phyloP scores from a whole-genome alignment of 1,284 basidiomycete species.

The Leccinum fallax region DNA sequence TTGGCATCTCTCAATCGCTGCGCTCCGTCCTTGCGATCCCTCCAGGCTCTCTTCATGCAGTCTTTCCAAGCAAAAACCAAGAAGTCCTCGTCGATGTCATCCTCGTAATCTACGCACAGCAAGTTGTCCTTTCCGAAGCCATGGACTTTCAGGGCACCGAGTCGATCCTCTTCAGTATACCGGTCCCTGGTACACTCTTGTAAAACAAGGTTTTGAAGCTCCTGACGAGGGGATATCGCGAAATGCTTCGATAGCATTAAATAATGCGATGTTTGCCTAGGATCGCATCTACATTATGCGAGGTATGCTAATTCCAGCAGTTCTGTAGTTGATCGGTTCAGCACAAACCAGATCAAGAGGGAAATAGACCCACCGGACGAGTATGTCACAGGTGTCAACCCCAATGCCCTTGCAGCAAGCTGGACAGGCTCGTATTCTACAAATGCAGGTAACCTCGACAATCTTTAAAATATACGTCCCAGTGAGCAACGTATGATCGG shows the following conservation, averaged over 20 bases:
- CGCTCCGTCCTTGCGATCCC: slow-evolving; percentile 47
- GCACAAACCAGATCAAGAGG: neutral
- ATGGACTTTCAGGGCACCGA: slow-evolving; percentile 48
- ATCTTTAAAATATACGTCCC: slow-evolving; percentile 50
- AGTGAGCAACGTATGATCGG: slow-evolving; percentile 7
- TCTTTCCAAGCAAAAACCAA: slow-evolving; percentile 69
- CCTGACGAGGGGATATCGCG: slow-evolving; percentile 43
- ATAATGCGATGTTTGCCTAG: slow-evolving; percentile 58
- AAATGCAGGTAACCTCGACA: slow-evolving; percentile 45
- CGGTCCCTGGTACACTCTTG: slow-evolving; percentile 64
- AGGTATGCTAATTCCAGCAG: slow-evolving; percentile 74
- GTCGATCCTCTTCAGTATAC: slow-evolving; percentile 59
- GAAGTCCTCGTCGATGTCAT: slow-evolving; percentile 69
- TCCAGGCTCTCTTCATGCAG: slow-evolving; percentile 63
- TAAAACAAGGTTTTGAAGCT: slow-evolving; percentile 57
- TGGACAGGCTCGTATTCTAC: slow-evolving; percentile 41
- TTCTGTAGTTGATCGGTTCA: slow-evolving; percentile 43
- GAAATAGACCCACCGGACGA: slow-evolving; percentile 51
- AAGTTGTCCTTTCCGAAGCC: slow-evolving; percentile 67
- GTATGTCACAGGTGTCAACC: slow-evolving; percentile 65
- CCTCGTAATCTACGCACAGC: slow-evolving; percentile 63
- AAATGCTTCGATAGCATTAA: slow-evolving; percentile 55
- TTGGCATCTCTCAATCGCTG: slow-evolving; percentile 53
- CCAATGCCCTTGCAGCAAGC: slow-evolving; percentile 50
- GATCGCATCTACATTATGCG: slow-evolving; percentile 78